These are phyloP conservation scores for Glycine latifolia DNA, from an alignment of 306 rosid species.

Conservation along the genomic window DNA sequence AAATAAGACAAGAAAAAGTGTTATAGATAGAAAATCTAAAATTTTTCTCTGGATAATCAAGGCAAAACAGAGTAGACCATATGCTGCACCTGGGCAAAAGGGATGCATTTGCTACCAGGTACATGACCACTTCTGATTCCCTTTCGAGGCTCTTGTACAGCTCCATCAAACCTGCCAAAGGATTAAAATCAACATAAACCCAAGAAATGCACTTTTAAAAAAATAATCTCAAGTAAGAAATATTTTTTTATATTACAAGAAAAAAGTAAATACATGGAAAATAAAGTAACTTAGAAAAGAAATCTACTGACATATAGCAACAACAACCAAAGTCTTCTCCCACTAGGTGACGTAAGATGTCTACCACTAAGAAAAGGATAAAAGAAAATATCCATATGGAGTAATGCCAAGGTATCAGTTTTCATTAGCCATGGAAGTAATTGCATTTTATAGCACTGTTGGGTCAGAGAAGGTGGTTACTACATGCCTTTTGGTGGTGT, in stretches of 20 bases:
- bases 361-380: neutral
- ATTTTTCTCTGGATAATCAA: conserved; percentile 22
- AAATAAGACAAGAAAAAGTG: neutral
- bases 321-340: neutral
- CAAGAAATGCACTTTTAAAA: conserved; percentile 18
- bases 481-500: neutral
- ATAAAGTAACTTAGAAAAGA: conserved; percentile 10
- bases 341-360: neutral
- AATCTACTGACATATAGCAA: neutral
- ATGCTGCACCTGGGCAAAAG: conserved; percentile 72
- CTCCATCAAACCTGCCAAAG: conserved; percentile 78
- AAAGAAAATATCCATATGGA: neutral
- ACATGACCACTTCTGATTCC: conserved; percentile 94
- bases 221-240: neutral
- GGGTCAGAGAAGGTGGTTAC: neutral
- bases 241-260: neutral
- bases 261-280: conserved; percentile 2
- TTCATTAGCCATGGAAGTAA: neutral
- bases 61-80: conserved; percentile 1
- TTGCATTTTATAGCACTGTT: neutral
- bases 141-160: conserved; percentile 82
- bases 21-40: conserved; percentile 9
- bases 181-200: conserved; percentile 47
- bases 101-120: conserved; percentile 91
- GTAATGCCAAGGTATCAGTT: neutral